Conservation (phyloP, 2,329 filamentous ascomycete genomes). For the Botrytis cinerea region DNA sequence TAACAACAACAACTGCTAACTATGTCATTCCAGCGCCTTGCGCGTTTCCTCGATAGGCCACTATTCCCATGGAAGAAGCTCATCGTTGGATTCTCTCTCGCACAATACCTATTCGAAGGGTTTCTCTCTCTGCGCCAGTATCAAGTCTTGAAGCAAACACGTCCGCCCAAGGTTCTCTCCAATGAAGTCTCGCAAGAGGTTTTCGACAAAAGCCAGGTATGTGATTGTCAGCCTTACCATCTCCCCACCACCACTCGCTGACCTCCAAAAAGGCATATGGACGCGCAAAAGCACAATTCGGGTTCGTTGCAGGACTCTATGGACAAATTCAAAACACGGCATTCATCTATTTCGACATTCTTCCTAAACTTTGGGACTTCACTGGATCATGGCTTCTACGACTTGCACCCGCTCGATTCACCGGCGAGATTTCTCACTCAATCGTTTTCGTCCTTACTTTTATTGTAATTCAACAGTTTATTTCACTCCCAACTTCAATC, state of each 20-base stretch:
- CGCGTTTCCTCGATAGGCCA: conserved; percentile 84
- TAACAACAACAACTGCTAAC: conserved; percentile 29
- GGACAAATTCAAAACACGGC: conserved; percentile 84
- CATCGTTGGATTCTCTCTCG: conserved; percentile 90
- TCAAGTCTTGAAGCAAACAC: conserved; percentile 75
- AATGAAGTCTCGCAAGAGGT: conserved; percentile 87
- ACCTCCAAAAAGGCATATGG: conserved; percentile 69
- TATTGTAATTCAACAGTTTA: conserved; percentile 75
- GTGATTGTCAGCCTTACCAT: conserved; percentile 26
- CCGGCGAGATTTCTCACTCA: conserved; percentile 90
- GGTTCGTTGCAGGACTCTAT: conserved; percentile 78
- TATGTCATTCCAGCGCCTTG: conserved; percentile 61
- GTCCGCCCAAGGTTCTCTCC: conserved; percentile 81
- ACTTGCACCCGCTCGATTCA: conserved; percentile 76
- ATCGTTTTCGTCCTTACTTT: conserved; percentile 90
- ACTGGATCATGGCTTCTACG: conserved; percentile 73
- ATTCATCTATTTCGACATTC: conserved; percentile 86
- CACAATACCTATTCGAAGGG: conserved; percentile 86
- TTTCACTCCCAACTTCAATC: conserved; percentile 79
- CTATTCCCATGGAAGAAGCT: conserved; percentile 97
- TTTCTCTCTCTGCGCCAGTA: conserved; percentile 91
- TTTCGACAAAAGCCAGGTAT: conserved; percentile 87
- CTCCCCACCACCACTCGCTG: conserved; percentile 25
- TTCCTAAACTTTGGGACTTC: conserved; percentile 86
- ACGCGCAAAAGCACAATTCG: conserved; percentile 90